Conservation (phyloP, 2,329 filamentous ascomycete genomes). For the Aureobasidium sp. region DNA sequence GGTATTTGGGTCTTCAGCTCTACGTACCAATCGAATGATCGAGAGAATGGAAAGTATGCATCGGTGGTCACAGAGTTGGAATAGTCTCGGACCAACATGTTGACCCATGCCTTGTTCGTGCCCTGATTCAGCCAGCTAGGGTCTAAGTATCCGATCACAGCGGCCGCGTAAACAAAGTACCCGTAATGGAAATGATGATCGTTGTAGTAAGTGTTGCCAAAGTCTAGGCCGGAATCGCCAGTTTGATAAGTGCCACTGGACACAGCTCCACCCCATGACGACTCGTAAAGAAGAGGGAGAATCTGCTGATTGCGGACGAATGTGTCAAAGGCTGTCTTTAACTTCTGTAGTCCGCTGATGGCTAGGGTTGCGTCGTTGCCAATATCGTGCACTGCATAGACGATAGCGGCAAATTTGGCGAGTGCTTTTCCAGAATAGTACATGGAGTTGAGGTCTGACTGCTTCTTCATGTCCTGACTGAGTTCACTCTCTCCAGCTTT, state of each 20-base stretch:
- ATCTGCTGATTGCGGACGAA: conserved; percentile 40
- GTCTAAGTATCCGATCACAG: conserved; percentile 74
- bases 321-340: conserved; percentile 39
- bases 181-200: conserved; percentile 62
- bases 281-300: conserved; percentile 50
- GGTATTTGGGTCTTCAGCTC: conserved; percentile 28
- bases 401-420: conserved; percentile 37
- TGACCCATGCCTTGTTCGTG: conserved; percentile 70
- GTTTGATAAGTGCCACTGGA: conserved; percentile 74
- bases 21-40: conserved; percentile 88
- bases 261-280: conserved; percentile 70
- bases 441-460: conserved; percentile 75
- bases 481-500: conserved; percentile 63
- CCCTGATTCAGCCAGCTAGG: conserved; percentile 57
- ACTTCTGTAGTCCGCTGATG: conserved; percentile 42
- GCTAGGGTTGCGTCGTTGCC: conserved; percentile 47
- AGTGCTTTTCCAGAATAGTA: conserved; percentile 73
- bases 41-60: conserved; percentile 69
- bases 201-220: conserved; percentile 82
- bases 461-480: conserved; percentile 63
- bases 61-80: conserved; percentile 69
- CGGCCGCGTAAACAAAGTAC: conserved; percentile 82
- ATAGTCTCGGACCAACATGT: conserved; percentile 74
- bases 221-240: conserved; percentile 65
- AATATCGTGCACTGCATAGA: conserved; percentile 46